Evolutionary conservation across 2,329 filamentous ascomycete genomes (phyloP).

Genomic region (Ophiocordyceps sinensis): DNA sequence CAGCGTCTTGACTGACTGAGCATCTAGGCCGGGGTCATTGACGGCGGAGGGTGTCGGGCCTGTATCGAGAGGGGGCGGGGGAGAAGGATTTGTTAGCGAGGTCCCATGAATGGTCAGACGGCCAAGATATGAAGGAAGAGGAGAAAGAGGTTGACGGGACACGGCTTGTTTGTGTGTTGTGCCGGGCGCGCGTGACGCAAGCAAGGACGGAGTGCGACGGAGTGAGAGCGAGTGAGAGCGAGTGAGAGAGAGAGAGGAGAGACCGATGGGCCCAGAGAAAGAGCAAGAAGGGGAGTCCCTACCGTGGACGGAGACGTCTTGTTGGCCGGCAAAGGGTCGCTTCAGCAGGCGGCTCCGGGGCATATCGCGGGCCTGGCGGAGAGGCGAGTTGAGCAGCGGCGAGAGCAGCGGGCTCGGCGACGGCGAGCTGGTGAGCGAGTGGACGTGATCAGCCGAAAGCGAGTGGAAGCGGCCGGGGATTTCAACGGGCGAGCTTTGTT

Average conservation of each 20-base stretch:
- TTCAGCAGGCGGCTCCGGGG: constrained; percentile 17
- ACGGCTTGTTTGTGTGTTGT: too few species aligned
- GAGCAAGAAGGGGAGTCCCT: background rate
- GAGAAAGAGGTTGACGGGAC: too few species aligned
- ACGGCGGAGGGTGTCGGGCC: constrained; percentile 6
- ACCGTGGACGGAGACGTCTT: constrained; percentile 8
- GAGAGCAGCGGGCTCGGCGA: too few species aligned
- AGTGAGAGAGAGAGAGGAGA: background rate
- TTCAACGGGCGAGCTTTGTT: too few species aligned
- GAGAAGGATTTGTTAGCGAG: background rate
- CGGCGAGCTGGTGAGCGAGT: too few species aligned
- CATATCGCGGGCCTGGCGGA: constrained; percentile 8
- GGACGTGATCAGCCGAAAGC: too few species aligned
- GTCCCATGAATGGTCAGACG: background rate
- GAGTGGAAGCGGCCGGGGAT: too few species aligned
- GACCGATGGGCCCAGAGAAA: background rate
- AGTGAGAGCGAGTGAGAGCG: too few species aligned
- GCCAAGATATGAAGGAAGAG: too few species aligned
- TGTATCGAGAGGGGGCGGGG: constrained; percentile 1
- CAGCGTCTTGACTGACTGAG: constrained; percentile 17
- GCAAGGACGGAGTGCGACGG: background rate
- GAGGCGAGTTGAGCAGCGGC: background rate
- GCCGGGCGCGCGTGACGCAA: background rate
- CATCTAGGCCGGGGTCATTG: constrained; percentile 14
- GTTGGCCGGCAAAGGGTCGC: constrained; percentile 20